phyloP scores from a whole-genome alignment of 805 yeast species.

The Metschnikowia gelsemii region DNA sequence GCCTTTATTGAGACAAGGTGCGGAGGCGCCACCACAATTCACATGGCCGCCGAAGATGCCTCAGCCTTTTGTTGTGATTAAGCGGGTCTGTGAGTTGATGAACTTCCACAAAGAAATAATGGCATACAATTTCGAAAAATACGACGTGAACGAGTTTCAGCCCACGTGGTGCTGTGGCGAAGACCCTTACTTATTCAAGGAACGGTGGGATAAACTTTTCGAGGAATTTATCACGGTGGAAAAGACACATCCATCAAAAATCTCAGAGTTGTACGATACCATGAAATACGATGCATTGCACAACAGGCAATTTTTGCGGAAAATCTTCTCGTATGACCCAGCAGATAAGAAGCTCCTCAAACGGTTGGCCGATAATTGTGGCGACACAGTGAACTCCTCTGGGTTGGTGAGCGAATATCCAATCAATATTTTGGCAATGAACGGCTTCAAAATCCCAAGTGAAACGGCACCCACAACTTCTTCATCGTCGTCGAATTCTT shows the following conservation, averaged over 20 bases:
- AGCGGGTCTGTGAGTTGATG: constrained; percentile 93
- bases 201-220: constrained; percentile 96
- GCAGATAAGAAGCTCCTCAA: constrained; percentile 37
- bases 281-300: constrained; percentile 98
- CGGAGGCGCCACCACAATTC: constrained; percentile 95
- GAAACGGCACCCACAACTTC: constrained; percentile 22
- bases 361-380: constrained; percentile 40
- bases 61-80: constrained; percentile 90
- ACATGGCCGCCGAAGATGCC: constrained; percentile 99
- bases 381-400: constrained; percentile 46
- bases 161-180: constrained; percentile 95
- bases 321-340: constrained; percentile 69
- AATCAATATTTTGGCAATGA: constrained; percentile 71
- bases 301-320: constrained; percentile 83
- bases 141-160: constrained; percentile 69
- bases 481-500: constrained; percentile 22
- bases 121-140: constrained; percentile 72
- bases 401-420: constrained; percentile 70
- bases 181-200: constrained; percentile 84
- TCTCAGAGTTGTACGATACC: constrained; percentile 94
- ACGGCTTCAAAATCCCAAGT: constrained; percentile 64
- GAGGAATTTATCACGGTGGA: constrained; percentile 90
- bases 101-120: constrained; percentile 81
- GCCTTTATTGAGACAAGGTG: constrained; percentile 91
- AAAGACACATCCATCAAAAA: constrained; percentile 95